Percentiles rank a stretch among this genome's conserved stretches.
Conservation (phyloP, 1,284 basidiomycete species). For the Abortiporus biennis region DNA sequence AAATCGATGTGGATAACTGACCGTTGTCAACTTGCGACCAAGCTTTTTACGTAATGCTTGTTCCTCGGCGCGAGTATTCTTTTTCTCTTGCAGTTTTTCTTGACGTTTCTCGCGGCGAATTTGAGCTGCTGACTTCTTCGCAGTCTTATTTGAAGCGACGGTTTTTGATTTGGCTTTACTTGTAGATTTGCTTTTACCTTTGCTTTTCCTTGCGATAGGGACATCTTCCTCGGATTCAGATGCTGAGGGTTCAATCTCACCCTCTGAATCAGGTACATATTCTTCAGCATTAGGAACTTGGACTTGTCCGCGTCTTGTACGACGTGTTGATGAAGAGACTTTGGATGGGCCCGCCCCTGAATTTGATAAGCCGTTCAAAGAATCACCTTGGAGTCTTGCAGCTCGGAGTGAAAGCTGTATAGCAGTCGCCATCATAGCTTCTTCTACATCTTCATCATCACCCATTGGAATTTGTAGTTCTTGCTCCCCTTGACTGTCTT, state of each 20-base stretch:
- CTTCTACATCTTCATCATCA: conserved; percentile 39
- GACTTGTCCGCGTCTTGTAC: conserved; percentile 21
- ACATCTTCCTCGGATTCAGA: conserved; percentile 32
- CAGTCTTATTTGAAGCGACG: conserved; percentile 17
- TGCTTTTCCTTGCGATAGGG: conserved; percentile 28
- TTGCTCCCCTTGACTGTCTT: conserved; percentile 16
- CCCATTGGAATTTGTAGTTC: conserved; percentile 9
- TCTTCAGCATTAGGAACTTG: background rate
- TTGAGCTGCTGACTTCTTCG: conserved; percentile 29
- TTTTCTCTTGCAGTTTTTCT: conserved; percentile 23
- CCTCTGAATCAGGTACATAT: conserved; percentile 10
- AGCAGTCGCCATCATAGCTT: conserved; percentile 50
- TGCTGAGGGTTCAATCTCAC: conserved; percentile 8
- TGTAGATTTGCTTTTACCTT: conserved; percentile 23
- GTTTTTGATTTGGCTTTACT: conserved; percentile 19
- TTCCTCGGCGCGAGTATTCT: conserved; percentile 37
- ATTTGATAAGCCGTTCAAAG: conserved; percentile 20
- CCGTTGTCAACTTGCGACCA: conserved; percentile 67
- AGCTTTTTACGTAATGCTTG: conserved; percentile 42
- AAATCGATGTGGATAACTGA: conserved; percentile 25
- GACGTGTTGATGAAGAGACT: conserved; percentile 5
- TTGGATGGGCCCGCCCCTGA: conserved; percentile 36
- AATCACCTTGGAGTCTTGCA: conserved; percentile 26
- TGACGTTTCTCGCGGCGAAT: conserved; percentile 22
- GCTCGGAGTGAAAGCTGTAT: conserved; percentile 47